Conservation (phyloP, 1,284 basidiomycete genomes). For the Sanguinoderma infundibulare region DNA sequence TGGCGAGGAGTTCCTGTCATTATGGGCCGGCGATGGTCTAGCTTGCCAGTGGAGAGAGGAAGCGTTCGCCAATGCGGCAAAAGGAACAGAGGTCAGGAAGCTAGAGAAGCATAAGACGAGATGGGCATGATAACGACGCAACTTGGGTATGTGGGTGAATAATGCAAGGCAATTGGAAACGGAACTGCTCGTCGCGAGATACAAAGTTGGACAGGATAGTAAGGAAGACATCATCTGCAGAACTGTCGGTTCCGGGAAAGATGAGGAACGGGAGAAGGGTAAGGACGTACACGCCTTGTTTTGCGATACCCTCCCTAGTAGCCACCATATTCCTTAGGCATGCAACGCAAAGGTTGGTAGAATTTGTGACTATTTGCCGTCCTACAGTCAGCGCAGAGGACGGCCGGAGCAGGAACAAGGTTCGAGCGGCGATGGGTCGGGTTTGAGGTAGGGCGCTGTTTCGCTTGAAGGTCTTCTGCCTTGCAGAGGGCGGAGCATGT, state of each 20-base stretch:
- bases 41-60: conserved; percentile 87
- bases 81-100: conserved; percentile 78
- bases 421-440: conserved; percentile 56
- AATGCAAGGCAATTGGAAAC: too few relatives aligned
- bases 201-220: too few relatives aligned
- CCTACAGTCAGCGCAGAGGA: conserved; percentile 86
- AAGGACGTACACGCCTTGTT: conserved; percentile 67
- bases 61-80: conserved; percentile 96
- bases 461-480: too few relatives aligned
- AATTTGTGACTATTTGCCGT: conserved; percentile 93
- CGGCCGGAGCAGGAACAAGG: conserved; percentile 69
- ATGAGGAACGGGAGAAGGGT: too few relatives aligned
- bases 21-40: conserved; percentile 92
- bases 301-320: conserved; percentile 97
- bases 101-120: neutral
- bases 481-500: too few relatives aligned
- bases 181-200: too few relatives aligned
- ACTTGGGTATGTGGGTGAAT: too few relatives aligned
- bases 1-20: conserved; percentile 89
- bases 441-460: too few relatives aligned
- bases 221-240: too few relatives aligned
- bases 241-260: too few relatives aligned
- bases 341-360: conserved; percentile 94
- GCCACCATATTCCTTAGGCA: conserved; percentile 93
- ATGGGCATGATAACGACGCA: neutral